Conservation (phyloP, 305 asterid genomes). For the Fraxinus dipetala region DNA sequence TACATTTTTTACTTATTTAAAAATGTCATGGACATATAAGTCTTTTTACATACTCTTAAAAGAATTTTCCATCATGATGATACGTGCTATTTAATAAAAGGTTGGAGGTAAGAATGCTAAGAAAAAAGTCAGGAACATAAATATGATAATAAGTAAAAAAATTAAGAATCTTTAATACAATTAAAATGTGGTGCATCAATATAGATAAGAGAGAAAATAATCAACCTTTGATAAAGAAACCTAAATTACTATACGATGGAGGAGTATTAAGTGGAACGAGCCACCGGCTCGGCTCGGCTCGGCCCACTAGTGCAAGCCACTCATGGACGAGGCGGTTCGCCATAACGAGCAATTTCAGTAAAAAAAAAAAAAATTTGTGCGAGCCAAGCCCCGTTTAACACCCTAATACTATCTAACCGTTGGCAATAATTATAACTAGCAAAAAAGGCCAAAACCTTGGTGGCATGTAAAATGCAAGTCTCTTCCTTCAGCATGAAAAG, state of each 20-base stretch:
- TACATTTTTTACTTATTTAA: neutral
- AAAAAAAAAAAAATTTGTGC: neutral
- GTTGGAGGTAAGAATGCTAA: neutral
- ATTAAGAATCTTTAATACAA: neutral
- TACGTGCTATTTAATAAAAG: neutral
- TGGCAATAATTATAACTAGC: neutral
- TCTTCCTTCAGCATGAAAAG: conserved; percentile 15
- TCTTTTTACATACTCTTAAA: neutral
- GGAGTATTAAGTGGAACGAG: neutral
- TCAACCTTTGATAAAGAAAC: neutral
- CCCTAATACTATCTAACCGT: neutral
- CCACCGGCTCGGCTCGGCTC: too few species aligned
- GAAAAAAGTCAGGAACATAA: neutral
- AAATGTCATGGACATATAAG: neutral
- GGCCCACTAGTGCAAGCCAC: neutral
- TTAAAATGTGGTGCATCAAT: neutral
- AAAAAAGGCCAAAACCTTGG: neutral
- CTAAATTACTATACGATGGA: neutral
- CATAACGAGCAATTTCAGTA: too few species aligned
- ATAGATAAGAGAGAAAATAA: too few species aligned
- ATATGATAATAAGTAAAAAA: neutral
- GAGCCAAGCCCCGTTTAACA: neutral
- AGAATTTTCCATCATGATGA: too few species aligned
- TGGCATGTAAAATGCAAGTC: conserved; percentile 23
- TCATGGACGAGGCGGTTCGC: neutral